Evolutionary conservation across 345 rosid genomes (phyloP), one percentile per base, ranked within the genome.

Genomic region (Populus tremula): DNA sequence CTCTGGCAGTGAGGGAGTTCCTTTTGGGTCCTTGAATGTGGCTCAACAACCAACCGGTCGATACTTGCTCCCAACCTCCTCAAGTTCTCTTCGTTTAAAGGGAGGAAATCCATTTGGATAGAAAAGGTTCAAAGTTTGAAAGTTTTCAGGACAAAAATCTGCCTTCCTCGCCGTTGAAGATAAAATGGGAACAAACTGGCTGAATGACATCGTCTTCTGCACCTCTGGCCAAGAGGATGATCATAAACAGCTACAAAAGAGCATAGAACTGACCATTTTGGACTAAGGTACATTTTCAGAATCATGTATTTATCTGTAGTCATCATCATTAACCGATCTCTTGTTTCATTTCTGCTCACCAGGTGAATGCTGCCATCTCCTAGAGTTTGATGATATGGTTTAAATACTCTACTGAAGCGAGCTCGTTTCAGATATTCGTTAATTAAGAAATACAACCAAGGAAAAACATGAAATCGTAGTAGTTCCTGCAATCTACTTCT

Each of bases 61-160:
- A 77, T 85, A 73, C 82, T 72, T 81, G 45, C 75, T 29, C 68
- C 54, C 85, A 49, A 82, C 76, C 25, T 25, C 81, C 68, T 80
- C 82, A 77, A 79, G 72, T 81, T 81, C 84, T 74, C 78, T 72
- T 83, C 66, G 81, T 72, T 76, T 87, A 4, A 14, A 31, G 61
- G 84, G 89, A 76, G 89, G 92, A 76, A 91, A 92, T 73, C 95
- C 93, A 7, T 92, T 91, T 74, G 89, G 89, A 73, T 89, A 75
- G 77, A 54, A 49, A 29, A 72, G 27, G 25, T 64, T n/a, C 17
- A 5, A 21, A 14, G 8, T 45, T n/a, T 1, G 20, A 16, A 3
- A 27, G 43, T 67, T 16, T 35, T 5, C 18, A 47, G n/a, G 56
- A 11, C 43, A 50, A 16, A 70, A 59, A 67, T 61, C 23, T 8